Percentiles rank a stretch among this genome's conserved stretches.
phyloP scores from a whole-genome alignment of 1,139 yeast genomes.

The Pichia sp. region DNA sequence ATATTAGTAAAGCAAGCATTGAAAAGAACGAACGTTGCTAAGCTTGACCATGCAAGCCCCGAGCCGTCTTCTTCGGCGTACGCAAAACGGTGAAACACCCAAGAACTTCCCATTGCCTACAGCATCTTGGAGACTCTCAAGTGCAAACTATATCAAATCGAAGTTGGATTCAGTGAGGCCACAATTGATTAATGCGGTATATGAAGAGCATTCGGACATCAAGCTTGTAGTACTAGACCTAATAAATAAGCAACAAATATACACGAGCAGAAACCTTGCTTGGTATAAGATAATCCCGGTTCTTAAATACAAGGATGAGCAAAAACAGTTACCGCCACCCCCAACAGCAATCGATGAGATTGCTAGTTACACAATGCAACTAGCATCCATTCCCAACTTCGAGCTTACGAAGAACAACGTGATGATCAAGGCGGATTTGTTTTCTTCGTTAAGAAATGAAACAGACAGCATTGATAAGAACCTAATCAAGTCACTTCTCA shows the following conservation, averaged over 20 bases:
- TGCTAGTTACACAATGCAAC: conserved; percentile 2
- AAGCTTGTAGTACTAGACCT: neutral
- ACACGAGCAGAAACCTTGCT: neutral
- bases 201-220: neutral
- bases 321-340: conserved; percentile 2
- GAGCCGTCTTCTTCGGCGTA: neutral
- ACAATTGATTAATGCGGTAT: neutral
- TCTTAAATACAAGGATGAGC: neutral
- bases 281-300: neutral
- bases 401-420: conserved; percentile 6
- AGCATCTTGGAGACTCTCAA: neutral
- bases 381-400: conserved; percentile 2
- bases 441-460: neutral
- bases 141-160: neutral
- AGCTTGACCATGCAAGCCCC: neutral
- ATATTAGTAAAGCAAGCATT: neutral
- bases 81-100: neutral
- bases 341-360: neutral
- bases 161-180: neutral
- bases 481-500: conserved; percentile 4
- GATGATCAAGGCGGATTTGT: neutral
- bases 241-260: conserved; percentile 3
- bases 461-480: neutral
- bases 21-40: neutral
- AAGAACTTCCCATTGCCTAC: neutral